A percentile compares a stretch with the other conserved stretches of the same genome.
Evolutionary conservation across 1,139 yeast species (phyloP).

Genomic region (Blastobotrys indianensis): DNA sequence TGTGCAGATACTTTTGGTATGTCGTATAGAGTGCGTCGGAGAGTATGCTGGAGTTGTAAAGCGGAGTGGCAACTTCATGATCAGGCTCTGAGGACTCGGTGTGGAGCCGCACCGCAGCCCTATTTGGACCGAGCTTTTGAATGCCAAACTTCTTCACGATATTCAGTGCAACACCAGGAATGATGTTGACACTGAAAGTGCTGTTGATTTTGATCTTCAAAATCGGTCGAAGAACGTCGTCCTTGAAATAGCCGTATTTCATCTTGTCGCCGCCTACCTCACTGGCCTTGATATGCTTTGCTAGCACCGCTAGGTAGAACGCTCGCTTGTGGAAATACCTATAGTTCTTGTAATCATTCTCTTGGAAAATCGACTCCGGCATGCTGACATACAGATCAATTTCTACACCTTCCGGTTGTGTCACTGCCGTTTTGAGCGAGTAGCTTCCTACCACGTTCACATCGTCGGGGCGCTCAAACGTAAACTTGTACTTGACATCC

Average conservation of each 20-base stretch:
- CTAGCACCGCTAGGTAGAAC: constrained; percentile 73
- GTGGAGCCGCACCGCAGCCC: constrained; percentile 52
- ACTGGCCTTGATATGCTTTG: constrained; percentile 50
- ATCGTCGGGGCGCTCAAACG: constrained; percentile 65
- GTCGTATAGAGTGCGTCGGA: constrained; percentile 63
- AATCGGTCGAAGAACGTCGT: constrained; percentile 33
- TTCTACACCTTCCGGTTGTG: constrained; percentile 54
- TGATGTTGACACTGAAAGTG: constrained; percentile 55
- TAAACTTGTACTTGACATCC: constrained; percentile 61
- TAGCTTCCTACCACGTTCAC: constrained; percentile 83
- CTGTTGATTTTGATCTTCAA: constrained; percentile 26
- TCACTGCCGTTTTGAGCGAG: constrained; percentile 76
- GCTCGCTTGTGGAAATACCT: constrained; percentile 87
- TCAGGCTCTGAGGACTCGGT: constrained; percentile 27
- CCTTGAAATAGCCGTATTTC: constrained; percentile 49
- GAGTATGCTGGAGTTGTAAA: constrained; percentile 75
- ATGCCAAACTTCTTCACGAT: constrained; percentile 56
- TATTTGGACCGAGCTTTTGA: constrained; percentile 71
- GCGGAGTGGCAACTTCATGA: constrained; percentile 70
- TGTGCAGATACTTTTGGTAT: constrained; percentile 68
- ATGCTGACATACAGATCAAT: constrained; percentile 77
- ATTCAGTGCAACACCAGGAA: constrained; percentile 57
- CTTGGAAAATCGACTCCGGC: constrained; percentile 70
- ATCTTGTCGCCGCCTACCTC: constrained; percentile 28
- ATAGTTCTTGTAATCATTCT: constrained; percentile 85